These are phyloP conservation scores for Uronychia setigera DNA, from an alignment of 73 alveolate species.

Conservation along the genomic window DNA sequence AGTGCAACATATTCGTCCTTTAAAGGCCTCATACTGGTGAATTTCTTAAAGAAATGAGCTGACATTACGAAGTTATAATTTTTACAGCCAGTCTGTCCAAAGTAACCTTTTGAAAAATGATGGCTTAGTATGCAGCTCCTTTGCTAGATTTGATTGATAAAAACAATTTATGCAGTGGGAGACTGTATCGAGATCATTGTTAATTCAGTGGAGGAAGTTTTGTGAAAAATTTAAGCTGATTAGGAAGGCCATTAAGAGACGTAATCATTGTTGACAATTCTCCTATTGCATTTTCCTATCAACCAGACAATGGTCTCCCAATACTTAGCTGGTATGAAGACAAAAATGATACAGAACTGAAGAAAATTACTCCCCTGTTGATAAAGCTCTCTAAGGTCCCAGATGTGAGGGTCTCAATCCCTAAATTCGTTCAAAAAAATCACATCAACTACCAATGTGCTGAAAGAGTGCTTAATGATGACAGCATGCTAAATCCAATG, in stretches of 20 bases:
- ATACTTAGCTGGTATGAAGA: conserved; percentile 51
- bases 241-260: conserved; percentile 73
- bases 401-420: conserved; percentile 12
- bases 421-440: background rate
- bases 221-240: conserved; percentile 70
- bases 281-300: conserved; percentile 24
- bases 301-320: conserved; percentile 56
- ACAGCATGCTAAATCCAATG: too few species aligned
- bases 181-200: conserved; percentile 79
- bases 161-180: conserved; percentile 14
- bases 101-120: background rate
- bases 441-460: background rate
- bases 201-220: conserved; percentile 50
- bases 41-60: too few species aligned
- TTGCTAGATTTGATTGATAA: conserved; percentile 28
- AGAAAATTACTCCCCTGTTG: conserved; percentile 16
- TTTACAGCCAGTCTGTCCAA: conserved; percentile 57
- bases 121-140: conserved; percentile 51
- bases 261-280: conserved; percentile 64
- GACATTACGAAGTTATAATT: too few species aligned
- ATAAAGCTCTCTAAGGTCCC: conserved; percentile 17
- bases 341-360: conserved; percentile 32
- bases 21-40: too few species aligned
- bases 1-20: too few species aligned
- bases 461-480: too few species aligned